Conservation (phyloP, 768 basidiomycete species). For the Krasilnikovozyma curviuscula region DNA sequence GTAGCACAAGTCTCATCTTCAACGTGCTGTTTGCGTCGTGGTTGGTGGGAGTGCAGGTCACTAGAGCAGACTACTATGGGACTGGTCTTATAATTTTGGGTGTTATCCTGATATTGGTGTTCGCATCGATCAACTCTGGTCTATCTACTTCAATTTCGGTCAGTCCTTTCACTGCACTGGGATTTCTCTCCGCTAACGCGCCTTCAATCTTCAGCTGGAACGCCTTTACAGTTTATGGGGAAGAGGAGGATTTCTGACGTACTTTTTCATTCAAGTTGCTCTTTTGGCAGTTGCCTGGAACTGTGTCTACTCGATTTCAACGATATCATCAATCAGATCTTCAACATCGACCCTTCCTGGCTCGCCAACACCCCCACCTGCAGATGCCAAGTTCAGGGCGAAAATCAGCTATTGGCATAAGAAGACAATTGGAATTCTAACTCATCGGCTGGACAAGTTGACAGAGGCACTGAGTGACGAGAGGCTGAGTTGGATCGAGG, state of each 20-base stretch:
- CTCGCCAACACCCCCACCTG: not conserved
- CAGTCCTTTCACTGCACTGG: not conserved
- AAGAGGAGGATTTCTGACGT: constrained; percentile 1
- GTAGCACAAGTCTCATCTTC: constrained; percentile 1
- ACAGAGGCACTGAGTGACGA: not conserved
- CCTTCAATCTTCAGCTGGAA: not conserved
- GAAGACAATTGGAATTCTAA: not conserved
- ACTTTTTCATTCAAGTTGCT: constrained; percentile 2
- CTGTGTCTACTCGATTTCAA: not conserved
- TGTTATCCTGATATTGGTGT: constrained; percentile 6
- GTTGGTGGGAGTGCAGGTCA: not conserved
- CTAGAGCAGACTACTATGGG: constrained; percentile 2
- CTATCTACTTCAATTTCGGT: constrained; percentile 7
- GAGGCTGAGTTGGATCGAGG: not conserved
- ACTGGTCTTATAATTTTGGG: constrained; percentile 5
- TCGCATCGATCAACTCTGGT: constrained; percentile 9
- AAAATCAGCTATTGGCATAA: not conserved
- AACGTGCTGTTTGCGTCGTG: constrained; percentile 6
- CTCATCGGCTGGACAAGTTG: not conserved
- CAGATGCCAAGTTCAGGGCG: not conserved
- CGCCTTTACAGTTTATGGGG: constrained; percentile 2
- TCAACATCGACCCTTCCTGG: not conserved
- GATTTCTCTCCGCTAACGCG: no score
- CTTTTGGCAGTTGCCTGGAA: constrained; percentile 1
- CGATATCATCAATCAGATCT: not conserved